A percentile compares a stretch with the other conserved stretches of the same genome.
Evolutionary conservation across 352 stramenopile genomes (phyloP).

Genomic region (Thalassiosira oceanica): DNA sequence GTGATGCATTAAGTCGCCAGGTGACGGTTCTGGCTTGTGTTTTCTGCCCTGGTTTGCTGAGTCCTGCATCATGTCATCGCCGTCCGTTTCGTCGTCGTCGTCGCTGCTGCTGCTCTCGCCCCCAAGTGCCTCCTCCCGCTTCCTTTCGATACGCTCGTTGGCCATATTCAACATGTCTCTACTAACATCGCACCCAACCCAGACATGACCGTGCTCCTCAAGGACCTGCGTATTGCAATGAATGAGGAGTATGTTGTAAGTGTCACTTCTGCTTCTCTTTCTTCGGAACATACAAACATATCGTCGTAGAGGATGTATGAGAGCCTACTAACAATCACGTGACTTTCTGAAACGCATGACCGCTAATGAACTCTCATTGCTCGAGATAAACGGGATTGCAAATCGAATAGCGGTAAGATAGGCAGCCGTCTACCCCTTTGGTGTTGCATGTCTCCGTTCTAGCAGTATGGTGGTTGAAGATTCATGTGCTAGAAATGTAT

Average conservation of each 20-base stretch:
- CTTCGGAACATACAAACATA: too few species aligned
- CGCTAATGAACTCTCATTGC: slow-evolving; percentile 16
- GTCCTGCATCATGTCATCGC: slow-evolving; percentile 40
- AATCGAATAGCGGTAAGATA: neutral
- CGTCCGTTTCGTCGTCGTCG: slow-evolving; percentile 40
- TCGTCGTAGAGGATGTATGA: too few species aligned
- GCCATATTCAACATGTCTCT: slow-evolving; percentile 98
- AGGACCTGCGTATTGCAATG: slow-evolving; percentile 85
- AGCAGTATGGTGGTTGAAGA: slow-evolving; percentile 4
- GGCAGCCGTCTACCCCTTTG: neutral
- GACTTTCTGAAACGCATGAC: neutral
- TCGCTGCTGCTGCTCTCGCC: slow-evolving; percentile 50
- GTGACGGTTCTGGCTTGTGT: slow-evolving; percentile 21
- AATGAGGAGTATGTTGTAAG: too few species aligned
- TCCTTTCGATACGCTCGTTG: slow-evolving; percentile 88
- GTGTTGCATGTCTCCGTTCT: slow-evolving; percentile 20
- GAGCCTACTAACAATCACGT: slow-evolving; percentile 24
- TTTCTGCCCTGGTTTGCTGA: slow-evolving; percentile 18
- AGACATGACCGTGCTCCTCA: slow-evolving; percentile 91
- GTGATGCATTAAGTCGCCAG: slow-evolving; percentile 75
- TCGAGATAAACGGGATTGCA: neutral
- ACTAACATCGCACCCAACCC: slow-evolving; percentile 97
- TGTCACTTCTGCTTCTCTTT: too few species aligned
- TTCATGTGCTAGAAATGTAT: slow-evolving; percentile 30
- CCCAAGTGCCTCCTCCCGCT: slow-evolving; percentile 22